phyloP scores from a whole-genome alignment of 192 early-diverging fungal genomes.

The Endogone sp. region DNA sequence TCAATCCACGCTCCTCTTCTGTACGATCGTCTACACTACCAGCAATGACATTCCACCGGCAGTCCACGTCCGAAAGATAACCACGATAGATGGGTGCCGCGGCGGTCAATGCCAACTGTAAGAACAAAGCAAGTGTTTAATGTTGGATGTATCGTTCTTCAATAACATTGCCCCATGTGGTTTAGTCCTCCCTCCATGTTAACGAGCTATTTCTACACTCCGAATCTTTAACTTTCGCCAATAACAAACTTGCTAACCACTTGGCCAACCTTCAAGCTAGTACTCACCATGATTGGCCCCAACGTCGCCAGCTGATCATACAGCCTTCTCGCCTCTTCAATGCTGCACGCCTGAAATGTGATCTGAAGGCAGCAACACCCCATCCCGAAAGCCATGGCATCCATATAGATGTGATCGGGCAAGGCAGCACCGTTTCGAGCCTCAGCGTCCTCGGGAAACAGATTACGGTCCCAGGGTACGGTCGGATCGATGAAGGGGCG shows the following conservation, averaged over 20 bases:
- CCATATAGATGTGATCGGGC: conserved; percentile 97
- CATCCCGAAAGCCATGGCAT: conserved; percentile 99
- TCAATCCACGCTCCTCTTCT: conserved; percentile 80
- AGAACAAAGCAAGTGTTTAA: neutral
- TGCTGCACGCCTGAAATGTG: conserved; percentile 93
- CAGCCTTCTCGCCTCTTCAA: conserved; percentile 86
- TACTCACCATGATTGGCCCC: conserved; percentile 79
- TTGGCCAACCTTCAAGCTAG: neutral
- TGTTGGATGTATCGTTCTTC: too few relatives aligned
- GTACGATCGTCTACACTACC: conserved; percentile 92
- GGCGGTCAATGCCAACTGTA: conserved; percentile 81
- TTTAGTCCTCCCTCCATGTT: too few relatives aligned
- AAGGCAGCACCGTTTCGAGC: conserved; percentile 75
- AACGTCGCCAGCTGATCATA: conserved; percentile 94
- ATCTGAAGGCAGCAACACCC: conserved; percentile 97
- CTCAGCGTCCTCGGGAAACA: conserved; percentile 67
- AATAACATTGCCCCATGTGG: too few relatives aligned
- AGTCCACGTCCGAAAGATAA: conserved; percentile 93
- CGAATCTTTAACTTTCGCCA: neutral
- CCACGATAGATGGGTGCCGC: conserved; percentile 92
- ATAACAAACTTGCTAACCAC: neutral
- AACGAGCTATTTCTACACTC: conserved; percentile 4
- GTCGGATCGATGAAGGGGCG: conserved; percentile 80
- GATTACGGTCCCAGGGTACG: conserved; percentile 53
- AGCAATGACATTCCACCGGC: conserved; percentile 96